Percentiles rank a stretch among this genome's conserved stretches.
Conservation (phyloP, 257 asterid genomes). For the Nicotiana otophora region DNA sequence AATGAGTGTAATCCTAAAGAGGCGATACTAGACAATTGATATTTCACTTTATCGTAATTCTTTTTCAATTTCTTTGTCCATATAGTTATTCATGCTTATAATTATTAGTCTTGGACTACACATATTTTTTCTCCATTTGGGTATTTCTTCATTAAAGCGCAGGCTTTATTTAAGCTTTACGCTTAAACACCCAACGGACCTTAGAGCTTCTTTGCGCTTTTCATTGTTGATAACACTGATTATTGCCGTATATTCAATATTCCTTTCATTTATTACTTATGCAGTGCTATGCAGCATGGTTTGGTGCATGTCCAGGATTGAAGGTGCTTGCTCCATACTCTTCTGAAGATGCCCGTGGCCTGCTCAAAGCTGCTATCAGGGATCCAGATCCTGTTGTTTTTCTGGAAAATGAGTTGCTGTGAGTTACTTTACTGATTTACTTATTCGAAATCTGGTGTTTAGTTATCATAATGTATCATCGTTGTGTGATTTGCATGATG, state of each 20-base stretch:
- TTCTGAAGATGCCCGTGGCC: constrained; percentile 47
- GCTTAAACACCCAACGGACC: no score
- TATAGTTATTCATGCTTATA: no score
- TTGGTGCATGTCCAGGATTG: constrained; percentile 36
- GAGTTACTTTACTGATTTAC: constrained; percentile 5
- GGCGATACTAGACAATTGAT: no score
- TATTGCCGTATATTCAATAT: no score
- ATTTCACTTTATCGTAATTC: no score
- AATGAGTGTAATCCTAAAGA: no score
- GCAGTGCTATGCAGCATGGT: constrained; percentile 53
- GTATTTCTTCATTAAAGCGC: no score
- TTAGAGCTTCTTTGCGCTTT: no score
- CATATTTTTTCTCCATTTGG: no score
- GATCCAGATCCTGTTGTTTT: constrained; percentile 52
- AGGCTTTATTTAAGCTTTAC: no score
- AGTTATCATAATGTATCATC: background rate
- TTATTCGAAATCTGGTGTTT: constrained; percentile 1
- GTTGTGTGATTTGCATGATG: background rate
- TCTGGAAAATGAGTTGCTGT: constrained; percentile 46
- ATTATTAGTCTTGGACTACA: no score
- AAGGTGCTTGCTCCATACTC: constrained; percentile 41
- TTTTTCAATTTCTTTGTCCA: no score
- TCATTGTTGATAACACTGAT: background rate
- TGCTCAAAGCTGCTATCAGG: constrained; percentile 46
- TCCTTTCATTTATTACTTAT: background rate